A percentile compares a stretch with the other conserved stretches of the same genome.
Conservation (phyloP, 192 early-diverging fungal genomes). For the Phycomyces blakesleeanus region DNA sequence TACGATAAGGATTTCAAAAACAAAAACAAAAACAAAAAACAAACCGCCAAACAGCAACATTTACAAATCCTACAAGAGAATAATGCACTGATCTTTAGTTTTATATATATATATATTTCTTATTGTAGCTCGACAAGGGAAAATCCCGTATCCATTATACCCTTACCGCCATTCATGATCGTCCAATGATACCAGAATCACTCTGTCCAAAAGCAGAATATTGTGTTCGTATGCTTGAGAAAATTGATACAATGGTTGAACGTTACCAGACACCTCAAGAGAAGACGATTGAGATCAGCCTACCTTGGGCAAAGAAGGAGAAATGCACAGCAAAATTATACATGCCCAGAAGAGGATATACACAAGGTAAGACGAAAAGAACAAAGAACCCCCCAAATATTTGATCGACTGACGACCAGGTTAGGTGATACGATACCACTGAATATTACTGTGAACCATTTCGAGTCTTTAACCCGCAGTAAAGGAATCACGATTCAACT, state of each 20-base stretch:
- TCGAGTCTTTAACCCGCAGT: constrained; percentile 2
- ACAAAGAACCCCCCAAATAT: background rate
- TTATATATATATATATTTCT: background rate
- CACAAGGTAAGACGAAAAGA: constrained; percentile 13
- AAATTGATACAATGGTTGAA: constrained; percentile 19
- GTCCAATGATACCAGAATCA: constrained; percentile 29
- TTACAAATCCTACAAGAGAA: constrained; percentile 1
- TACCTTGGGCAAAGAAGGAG: constrained; percentile 7
- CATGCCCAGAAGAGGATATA: constrained; percentile 21
- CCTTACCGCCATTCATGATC: constrained; percentile 27
- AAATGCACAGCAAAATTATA: constrained; percentile 6
- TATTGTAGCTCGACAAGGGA: constrained; percentile 9
- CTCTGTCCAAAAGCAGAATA: constrained; percentile 26
- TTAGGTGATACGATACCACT: constrained; percentile 24
- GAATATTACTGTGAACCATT: constrained; percentile 18
- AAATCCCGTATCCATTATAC: constrained; percentile 11
- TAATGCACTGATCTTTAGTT: background rate
- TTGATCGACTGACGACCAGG: background rate
- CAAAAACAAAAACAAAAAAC: too few relatives aligned
- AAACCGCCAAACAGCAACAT: too few relatives aligned
- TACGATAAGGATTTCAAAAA: too few relatives aligned
- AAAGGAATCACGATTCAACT: constrained; percentile 15
- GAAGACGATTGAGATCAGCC: constrained; percentile 1
- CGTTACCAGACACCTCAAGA: constrained; percentile 11
- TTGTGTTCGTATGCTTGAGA: constrained; percentile 30